Conservation (phyloP, 352 stramenopile genomes). For the Pythium dissimile region DNA sequence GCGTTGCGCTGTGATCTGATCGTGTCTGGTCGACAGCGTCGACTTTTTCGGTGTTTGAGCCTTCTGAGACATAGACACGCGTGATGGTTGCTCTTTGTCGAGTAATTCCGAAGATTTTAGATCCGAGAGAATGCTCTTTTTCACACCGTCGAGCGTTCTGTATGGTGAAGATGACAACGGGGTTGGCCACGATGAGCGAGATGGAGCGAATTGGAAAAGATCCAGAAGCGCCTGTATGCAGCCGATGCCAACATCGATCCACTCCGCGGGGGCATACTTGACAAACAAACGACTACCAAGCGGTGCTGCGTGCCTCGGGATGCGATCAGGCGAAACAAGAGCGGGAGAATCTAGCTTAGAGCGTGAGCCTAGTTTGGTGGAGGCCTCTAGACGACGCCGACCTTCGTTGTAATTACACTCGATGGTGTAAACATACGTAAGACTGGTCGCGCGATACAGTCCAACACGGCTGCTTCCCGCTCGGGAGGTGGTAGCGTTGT, state of each 20-base stretch:
- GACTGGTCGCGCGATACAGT: conserved; percentile 59
- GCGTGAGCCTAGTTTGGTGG: conserved; percentile 15
- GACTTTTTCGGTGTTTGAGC: neutral
- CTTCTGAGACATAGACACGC: neutral
- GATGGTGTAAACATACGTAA: conserved; percentile 88
- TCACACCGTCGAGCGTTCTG: conserved; percentile 46
- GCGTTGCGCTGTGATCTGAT: neutral
- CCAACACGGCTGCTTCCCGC: conserved; percentile 80
- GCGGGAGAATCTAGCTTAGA: neutral
- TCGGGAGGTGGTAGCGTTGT: conserved; percentile 45
- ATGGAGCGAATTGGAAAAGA: conserved; percentile 43
- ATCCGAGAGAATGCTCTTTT: conserved; percentile 48
- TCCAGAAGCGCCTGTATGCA: conserved; percentile 59
- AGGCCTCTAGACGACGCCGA: conserved; percentile 31
- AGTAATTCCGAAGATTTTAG: conserved; percentile 21
- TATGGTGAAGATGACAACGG: conserved; percentile 38
- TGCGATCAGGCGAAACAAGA: conserved; percentile 4
- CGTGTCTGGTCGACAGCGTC: neutral
- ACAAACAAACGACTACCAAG: conserved; percentile 34
- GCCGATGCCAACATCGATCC: conserved; percentile 65
- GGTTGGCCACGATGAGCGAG: neutral
- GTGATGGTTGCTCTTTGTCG: neutral
- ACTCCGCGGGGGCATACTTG: conserved; percentile 68
- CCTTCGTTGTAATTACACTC: conserved; percentile 93
- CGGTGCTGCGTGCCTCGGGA: conserved; percentile 7